These are phyloP conservation scores for Lactifluus echinatus DNA, from an alignment of 768 basidiomycete species.

Conservation along the genomic window DNA sequence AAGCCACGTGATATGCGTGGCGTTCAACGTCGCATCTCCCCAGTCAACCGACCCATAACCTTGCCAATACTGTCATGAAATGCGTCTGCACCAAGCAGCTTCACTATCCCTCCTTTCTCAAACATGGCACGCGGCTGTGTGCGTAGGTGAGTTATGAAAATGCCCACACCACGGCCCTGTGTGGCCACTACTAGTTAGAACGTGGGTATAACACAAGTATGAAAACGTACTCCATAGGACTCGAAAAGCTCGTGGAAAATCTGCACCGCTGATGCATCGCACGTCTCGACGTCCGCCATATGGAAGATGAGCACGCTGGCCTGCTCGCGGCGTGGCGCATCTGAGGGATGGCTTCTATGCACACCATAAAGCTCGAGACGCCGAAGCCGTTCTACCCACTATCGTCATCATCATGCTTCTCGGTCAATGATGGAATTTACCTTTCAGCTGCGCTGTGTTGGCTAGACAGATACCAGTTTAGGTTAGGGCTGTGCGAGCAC, in stretches of 20 bases:
- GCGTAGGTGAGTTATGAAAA: conserved; percentile 42
- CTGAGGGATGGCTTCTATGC: conserved; percentile 77
- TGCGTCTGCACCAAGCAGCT: conserved; percentile 35
- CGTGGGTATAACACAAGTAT: not conserved
- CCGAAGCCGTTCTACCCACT: conserved; percentile 55
- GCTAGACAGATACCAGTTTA: conserved; percentile 37
- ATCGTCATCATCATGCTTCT: not conserved
- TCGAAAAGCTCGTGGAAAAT: conserved; percentile 73
- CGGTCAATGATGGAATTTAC: conserved; percentile 27
- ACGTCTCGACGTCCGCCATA: conserved; percentile 81
- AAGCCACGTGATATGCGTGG: not conserved
- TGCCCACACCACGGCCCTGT: conserved; percentile 36
- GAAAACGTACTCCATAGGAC: conserved; percentile 58
- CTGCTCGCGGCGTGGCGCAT: conserved; percentile 67
- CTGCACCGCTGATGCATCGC: conserved; percentile 90
- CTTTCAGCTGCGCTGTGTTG: conserved; percentile 93
- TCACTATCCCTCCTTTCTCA: conserved; percentile 36
- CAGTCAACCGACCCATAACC: conserved; percentile 34
- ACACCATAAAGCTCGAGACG: conserved; percentile 85
- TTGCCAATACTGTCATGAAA: conserved; percentile 37
- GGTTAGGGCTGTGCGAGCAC: not conserved
- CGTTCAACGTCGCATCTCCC: conserved; percentile 1
- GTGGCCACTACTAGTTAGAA: not conserved
- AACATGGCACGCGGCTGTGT: conserved; percentile 31
- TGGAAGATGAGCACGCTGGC: conserved; percentile 84